Percentiles rank a stretch among this genome's conserved stretches.
These are phyloP conservation scores for Trichoderma asperellum DNA, from an alignment of 2,329 filamentous ascomycete species.

Conservation along the genomic window DNA sequence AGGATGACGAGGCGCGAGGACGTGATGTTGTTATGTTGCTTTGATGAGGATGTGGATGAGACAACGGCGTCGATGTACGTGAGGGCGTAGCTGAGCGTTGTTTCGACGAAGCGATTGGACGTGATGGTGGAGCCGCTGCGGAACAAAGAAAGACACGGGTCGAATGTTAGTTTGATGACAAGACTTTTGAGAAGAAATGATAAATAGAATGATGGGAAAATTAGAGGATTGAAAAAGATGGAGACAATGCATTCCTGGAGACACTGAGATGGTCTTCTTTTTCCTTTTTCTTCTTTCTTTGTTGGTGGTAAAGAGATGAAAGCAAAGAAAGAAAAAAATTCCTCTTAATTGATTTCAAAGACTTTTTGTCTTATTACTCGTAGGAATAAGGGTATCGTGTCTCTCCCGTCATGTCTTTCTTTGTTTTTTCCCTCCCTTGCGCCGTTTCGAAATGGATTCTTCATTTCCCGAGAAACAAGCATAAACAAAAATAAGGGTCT, in stretches of 20 bases:
- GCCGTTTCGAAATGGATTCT: neutral
- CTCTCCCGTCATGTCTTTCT: neutral
- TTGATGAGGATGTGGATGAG: constrained; percentile 41
- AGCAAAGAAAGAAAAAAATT: neutral
- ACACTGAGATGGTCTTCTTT: neutral
- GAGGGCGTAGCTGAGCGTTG: constrained; percentile 82
- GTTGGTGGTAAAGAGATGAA: neutral
- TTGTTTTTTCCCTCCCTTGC: constrained; percentile 8
- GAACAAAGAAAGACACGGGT: neutral
- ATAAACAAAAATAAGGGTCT: neutral
- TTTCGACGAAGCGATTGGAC: constrained; percentile 88
- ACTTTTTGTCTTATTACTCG: constrained; percentile 15
- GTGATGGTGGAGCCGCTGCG: constrained; percentile 51
- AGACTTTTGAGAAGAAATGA: neutral
- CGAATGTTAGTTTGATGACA: neutral
- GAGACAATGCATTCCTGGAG: neutral
- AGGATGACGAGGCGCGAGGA: constrained; percentile 81
- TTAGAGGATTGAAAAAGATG: neutral
- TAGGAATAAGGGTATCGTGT: neutral
- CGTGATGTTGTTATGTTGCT: constrained; percentile 56
- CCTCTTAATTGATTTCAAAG: constrained; percentile 14
- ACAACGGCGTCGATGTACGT: constrained; percentile 68
- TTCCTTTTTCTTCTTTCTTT: neutral
- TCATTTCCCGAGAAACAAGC: neutral
- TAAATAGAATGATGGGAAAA: neutral